Percentiles rank a stretch among this genome's conserved stretches.
phyloP scores from a whole-genome alignment of 495 filamentous ascomycete species.

The Penicillium fimorum region DNA sequence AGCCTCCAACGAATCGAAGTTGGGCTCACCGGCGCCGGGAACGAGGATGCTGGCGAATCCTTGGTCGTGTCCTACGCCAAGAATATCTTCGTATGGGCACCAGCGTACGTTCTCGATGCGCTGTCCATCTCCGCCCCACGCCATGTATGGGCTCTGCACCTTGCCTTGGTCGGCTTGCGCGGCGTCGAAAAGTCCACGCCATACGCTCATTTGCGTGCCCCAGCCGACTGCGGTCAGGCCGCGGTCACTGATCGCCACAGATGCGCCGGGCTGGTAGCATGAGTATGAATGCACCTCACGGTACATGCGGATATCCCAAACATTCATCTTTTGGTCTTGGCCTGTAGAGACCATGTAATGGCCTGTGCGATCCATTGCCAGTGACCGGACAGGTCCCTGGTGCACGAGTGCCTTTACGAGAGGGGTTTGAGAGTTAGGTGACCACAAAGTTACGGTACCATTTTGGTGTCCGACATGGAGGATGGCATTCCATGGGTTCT shows the following conservation, averaged over 20 bases:
- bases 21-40: constrained; percentile 91
- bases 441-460: constrained; percentile 91
- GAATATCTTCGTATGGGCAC: constrained; percentile 93
- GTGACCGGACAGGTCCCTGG: constrained; percentile 81
- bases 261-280: constrained; percentile 78
- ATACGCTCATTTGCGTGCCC: constrained; percentile 85
- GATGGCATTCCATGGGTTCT: constrained; percentile 90
- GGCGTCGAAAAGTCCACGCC: constrained; percentile 79
- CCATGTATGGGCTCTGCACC: constrained; percentile 86
- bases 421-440: constrained; percentile 82
- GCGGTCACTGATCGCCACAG: constrained; percentile 83
- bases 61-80: constrained; percentile 78
- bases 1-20: constrained; percentile 88
- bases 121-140: constrained; percentile 85
- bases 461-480: constrained; percentile 91
- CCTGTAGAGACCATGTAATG: constrained; percentile 95
- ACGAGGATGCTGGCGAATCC: constrained; percentile 89
- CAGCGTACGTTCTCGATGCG: constrained; percentile 77
- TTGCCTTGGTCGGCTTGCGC: constrained; percentile 70
- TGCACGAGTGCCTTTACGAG: constrained; percentile 95
- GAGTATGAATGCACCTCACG: constrained; percentile 90
- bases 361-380: constrained; percentile 85
- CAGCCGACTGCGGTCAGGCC: constrained; percentile 85
- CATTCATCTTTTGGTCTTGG: constrained; percentile 85
- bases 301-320: constrained; percentile 96